Evolutionary conservation across 768 basidiomycete genomes (phyloP).

Genomic region (Amanita fuliginea): DNA sequence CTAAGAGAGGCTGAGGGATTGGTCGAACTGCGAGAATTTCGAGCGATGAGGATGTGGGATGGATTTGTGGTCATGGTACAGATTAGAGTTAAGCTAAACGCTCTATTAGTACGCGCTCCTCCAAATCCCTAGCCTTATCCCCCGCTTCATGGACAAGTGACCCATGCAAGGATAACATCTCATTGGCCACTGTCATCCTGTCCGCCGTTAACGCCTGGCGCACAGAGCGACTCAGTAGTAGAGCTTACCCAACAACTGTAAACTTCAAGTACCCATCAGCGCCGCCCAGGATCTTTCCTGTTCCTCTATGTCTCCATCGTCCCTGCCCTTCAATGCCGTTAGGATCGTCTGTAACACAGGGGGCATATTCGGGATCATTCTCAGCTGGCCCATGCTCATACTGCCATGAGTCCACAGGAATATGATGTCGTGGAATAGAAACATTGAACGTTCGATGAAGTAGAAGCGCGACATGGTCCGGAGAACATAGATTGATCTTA

Average conservation of each 20-base stretch:
- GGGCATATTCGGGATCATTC: constrained; percentile 65
- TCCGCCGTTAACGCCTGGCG: constrained; percentile 6
- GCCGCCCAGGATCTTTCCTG: constrained; percentile 61
- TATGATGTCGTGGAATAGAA: constrained; percentile 88
- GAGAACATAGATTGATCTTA: constrained; percentile 81
- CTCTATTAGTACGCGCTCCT: background rate
- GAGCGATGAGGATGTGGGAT: constrained; percentile 81
- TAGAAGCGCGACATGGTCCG: constrained; percentile 86
- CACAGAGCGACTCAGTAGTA: background rate
- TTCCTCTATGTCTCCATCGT: constrained; percentile 68
- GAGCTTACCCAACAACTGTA: constrained; percentile 72
- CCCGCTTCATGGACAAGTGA: constrained; percentile 31
- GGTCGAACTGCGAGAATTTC: constrained; percentile 67
- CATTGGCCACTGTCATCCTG: constrained; percentile 82
- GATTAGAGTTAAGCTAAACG: background rate
- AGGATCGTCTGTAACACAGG: constrained; percentile 19
- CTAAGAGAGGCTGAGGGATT: constrained; percentile 74
- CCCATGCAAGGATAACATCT: constrained; percentile 85
- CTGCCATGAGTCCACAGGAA: constrained; percentile 68
- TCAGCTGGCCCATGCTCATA: constrained; percentile 82
- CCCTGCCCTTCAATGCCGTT: constrained; percentile 38
- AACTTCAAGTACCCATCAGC: constrained; percentile 61
- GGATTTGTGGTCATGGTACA: constrained; percentile 42
- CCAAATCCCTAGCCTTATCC: constrained; percentile 4
- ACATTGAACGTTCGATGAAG: constrained; percentile 90